Evolutionary conservation across 768 basidiomycete genomes (phyloP), one percentile per base, ranked within the genome.

Genomic region (Termitomyces heimii): DNA sequence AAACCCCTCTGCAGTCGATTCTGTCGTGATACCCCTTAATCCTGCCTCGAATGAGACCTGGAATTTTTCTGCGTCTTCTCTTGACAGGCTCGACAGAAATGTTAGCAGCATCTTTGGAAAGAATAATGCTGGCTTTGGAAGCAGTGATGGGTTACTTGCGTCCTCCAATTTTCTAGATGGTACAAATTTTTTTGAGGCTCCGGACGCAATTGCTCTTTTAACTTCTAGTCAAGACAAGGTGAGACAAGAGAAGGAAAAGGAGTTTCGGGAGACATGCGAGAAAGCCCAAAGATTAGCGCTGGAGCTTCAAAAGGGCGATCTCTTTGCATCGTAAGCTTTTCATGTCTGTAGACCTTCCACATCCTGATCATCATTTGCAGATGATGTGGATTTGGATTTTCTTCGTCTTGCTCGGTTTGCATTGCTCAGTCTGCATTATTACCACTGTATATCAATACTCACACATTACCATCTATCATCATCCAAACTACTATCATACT

Each of bases 191-290:
- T 18, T 47, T n/a, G n/a, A n/a, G n/a, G n/a, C n/a, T n/a, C n/a
- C n/a, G n/a, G n/a, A n/a, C n/a, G n/a, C n/a, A n/a, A n/a, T n/a
- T 18, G 54, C n/a, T 31, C 9, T 42, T 1, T 20, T 43, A 13
- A 32, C 42, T 18, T 7, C 40, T 13, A 35, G 35, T 10, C 56
- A 54, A 32, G 44, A 48, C 16, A 57, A 57, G 44, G 65, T 63
- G 9, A 63, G 70, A 7, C 65, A 71, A 34, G 65, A 66, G 31
- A 68, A 74, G 55, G 61, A 71, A 35, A 67, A 70, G 34, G 64
- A 70, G 54, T 63, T 72, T 28, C 60, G 65, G 18, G 63, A 60
- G 26, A 68, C 76, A 65, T 70, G 72, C 57, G 71, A 74, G 37
- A 70, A 63, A 7, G 63, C 71, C 5, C 62, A 67, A n/a, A 66